Evolutionary conservation across 345 rosid genomes (phyloP).

Genomic region (Nasturtium officinale): DNA sequence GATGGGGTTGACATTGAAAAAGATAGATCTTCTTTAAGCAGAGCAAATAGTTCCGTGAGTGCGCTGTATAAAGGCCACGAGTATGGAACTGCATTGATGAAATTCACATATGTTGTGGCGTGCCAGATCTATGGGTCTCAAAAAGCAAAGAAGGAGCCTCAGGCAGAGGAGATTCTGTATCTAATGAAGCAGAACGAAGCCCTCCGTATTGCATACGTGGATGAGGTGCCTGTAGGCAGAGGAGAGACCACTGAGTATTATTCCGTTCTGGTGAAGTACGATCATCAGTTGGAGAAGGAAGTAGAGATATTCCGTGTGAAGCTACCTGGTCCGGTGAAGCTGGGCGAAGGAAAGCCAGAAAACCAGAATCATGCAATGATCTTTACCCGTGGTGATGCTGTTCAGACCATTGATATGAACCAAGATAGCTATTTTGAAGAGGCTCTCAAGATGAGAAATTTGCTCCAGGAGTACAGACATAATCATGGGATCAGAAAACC

Average conservation of each 20-base stretch:
- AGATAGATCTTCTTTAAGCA: conserved; percentile 50
- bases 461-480: conserved; percentile 75
- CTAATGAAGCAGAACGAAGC: conserved; percentile 79
- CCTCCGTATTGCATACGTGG: conserved; percentile 91
- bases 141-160: conserved; percentile 66
- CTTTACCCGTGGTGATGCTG: conserved; percentile 91
- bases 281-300: conserved; percentile 68
- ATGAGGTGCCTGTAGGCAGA: conserved; percentile 65
- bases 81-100: conserved; percentile 77
- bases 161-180: conserved; percentile 74
- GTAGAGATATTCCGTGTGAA: conserved; percentile 86
- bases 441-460: conserved; percentile 90
- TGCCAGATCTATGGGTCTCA: conserved; percentile 87
- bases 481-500: conserved; percentile 80
- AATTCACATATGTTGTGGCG: conserved; percentile 81
- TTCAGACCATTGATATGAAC: conserved; percentile 97
- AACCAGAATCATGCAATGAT: conserved; percentile 97
- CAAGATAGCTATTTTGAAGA: conserved; percentile 93
- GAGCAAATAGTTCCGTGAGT: conserved; percentile 63
- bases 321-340: conserved; percentile 85
- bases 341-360: conserved; percentile 97
- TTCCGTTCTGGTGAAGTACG: conserved; percentile 85
- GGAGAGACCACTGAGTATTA: conserved; percentile 59
- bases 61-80: conserved; percentile 82
- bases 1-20: conserved; percentile 47